Percentiles rank a stretch among this genome's conserved stretches.
phyloP scores from a whole-genome alignment of 306 rosid genomes.

The Albizia julibrissin region DNA sequence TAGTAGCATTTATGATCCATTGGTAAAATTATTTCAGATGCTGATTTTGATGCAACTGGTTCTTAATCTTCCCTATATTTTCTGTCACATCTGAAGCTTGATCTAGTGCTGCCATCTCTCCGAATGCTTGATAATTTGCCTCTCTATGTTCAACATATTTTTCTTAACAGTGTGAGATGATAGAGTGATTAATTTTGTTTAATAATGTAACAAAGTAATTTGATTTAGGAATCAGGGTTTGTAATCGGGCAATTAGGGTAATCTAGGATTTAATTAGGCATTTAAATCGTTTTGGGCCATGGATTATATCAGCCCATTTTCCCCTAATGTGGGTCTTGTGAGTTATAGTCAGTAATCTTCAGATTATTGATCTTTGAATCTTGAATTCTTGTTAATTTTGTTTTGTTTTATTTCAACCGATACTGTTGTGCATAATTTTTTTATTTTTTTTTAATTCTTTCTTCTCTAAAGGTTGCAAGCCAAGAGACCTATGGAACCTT shows the following conservation, averaged over 20 bases:
- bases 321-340: background rate
- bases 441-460: constrained; percentile 22
- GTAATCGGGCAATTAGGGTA: background rate
- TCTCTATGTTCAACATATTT: background rate
- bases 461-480: constrained; percentile 83
- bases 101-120: constrained; percentile 34
- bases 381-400: background rate
- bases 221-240: background rate
- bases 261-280: background rate
- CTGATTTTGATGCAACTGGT: constrained; percentile 6
- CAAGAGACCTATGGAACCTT: constrained; percentile 96
- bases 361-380: background rate
- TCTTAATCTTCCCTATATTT: constrained; percentile 22
- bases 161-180: background rate
- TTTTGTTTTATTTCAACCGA: background rate
- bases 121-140: constrained; percentile 11
- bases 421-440: background rate
- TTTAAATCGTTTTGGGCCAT: background rate
- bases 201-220: background rate
- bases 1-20: background rate
- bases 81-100: constrained; percentile 21
- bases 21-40: constrained; percentile 16
- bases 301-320: background rate
- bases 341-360: background rate
- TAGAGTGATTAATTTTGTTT: background rate